Evolutionary conservation across 1,284 basidiomycete genomes (phyloP), one percentile per base, ranked within the genome.

Genomic region (Lentinus polychrous): DNA sequence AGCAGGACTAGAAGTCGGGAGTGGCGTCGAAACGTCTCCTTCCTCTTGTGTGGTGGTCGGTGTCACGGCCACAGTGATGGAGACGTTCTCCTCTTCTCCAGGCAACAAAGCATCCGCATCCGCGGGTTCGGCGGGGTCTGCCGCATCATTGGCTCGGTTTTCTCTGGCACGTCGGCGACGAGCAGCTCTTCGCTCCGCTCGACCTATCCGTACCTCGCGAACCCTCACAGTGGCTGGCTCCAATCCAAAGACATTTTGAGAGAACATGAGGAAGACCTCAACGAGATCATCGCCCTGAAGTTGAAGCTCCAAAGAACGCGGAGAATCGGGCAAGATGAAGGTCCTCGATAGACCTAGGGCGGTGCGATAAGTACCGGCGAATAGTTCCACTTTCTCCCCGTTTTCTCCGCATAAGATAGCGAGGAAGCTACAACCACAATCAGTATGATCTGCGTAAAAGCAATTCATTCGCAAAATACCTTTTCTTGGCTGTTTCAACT

Each of bases 211-310:
- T 20, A 93, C 90, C 63, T 93, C 91, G 5, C 90, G 81, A n/a
- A 93, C 90, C 22, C 90, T 76, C 17, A 93, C 90, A 1, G 91
- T 93, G 2, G 89, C 89, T 14, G 90, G 90, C 61, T 93, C 90
- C 27, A 93, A 66, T 8, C 91, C 90, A 60, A 93, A 93, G 15
- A 93, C 86, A 56, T 91, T 91, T 61, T 92, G 89, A 2, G 83
- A 79, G 62, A 93, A 93, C 2, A 93, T 85, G 20, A 93, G 72
- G 64, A 91, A 91, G 8, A 91, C 83, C 62, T 93, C 90, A 3
- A 92, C 89, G 2, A 93, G 75, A 57, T 93, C 90, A 60, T 93
- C 90, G 8, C 90, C 90, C 66, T 93, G 90, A n/a, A 93, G 70
- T 62, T 93, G 86, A 31, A 93, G 71, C 64, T 92, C 91, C 46